phyloP scores from a whole-genome alignment of 2,329 filamentous ascomycete species.

The Claviceps sp. region DNA sequence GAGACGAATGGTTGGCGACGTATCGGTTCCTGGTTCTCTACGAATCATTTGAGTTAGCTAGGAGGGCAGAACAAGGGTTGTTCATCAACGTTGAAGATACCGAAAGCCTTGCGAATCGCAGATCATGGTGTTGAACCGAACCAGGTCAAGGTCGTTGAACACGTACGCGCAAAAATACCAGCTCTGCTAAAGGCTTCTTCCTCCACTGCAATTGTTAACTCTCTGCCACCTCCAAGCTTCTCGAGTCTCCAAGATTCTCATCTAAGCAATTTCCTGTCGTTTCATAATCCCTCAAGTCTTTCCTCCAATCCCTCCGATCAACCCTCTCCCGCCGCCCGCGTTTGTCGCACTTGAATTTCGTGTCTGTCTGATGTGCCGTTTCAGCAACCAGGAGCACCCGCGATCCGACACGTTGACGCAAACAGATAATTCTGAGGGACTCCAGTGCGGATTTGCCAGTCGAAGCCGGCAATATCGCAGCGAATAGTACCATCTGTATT shows the following conservation, averaged over 20 bases:
- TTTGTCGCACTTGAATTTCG: background rate
- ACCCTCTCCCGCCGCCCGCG: background rate
- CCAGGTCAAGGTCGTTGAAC: background rate
- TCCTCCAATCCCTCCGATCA: background rate
- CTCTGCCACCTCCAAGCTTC: background rate
- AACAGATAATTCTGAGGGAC: background rate
- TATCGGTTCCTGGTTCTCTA: background rate
- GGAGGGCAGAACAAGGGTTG: background rate
- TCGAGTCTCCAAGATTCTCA: background rate
- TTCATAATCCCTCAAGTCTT: background rate
- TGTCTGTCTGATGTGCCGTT: conserved; percentile 1
- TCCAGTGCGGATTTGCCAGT: background rate
- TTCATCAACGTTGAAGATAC: background rate
- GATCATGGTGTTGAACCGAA: background rate
- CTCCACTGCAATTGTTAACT: background rate
- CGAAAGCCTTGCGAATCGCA: background rate
- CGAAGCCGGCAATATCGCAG: background rate
- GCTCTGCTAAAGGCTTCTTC: background rate
- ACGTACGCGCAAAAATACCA: background rate
- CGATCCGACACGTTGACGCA: conserved; percentile 1
- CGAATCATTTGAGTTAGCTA: background rate
- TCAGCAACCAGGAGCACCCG: conserved; percentile 4
- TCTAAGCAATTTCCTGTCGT: no score
- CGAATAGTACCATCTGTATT: background rate
- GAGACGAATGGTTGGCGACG: background rate